These are phyloP conservation scores for Haberlea rhodopensis DNA, from an alignment of 257 asterid genomes.

Conservation along the genomic window DNA sequence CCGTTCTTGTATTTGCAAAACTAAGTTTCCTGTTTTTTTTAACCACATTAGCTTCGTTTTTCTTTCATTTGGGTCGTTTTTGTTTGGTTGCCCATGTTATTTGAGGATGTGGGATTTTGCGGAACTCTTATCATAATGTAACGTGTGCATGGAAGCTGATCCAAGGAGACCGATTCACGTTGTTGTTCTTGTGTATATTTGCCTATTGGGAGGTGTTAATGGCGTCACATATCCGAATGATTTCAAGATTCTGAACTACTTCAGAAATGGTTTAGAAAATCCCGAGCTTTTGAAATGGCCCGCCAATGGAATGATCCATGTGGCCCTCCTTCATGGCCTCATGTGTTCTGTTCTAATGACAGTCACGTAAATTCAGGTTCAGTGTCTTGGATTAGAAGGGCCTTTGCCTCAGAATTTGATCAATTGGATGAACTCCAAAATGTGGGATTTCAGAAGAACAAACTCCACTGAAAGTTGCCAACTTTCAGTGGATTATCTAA, in stretches of 20 bases:
- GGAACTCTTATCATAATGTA: slow-evolving; percentile 28
- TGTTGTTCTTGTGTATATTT: slow-evolving; percentile 23
- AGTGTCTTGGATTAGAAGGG: slow-evolving; percentile 67
- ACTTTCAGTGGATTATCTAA: slow-evolving; percentile 65
- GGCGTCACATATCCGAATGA: slow-evolving; percentile 56
- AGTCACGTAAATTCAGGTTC: slow-evolving; percentile 83
- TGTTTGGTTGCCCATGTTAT: neutral
- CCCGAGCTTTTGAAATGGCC: slow-evolving; percentile 77
- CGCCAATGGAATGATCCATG: slow-evolving; percentile 53
- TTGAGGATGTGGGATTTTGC: slow-evolving; percentile 27
- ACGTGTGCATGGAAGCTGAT: slow-evolving; percentile 20
- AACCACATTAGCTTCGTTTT: slow-evolving; percentile 19
- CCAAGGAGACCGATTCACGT: slow-evolving; percentile 27
- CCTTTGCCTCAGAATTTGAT: slow-evolving; percentile 60
- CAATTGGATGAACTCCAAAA: slow-evolving; percentile 47
- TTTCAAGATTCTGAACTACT: slow-evolving; percentile 55
- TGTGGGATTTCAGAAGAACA: slow-evolving; percentile 61
- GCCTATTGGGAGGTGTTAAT: slow-evolving; percentile 31
- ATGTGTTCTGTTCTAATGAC: slow-evolving; percentile 57
- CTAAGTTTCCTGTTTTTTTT: slow-evolving; percentile 22
- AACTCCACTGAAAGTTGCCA: slow-evolving; percentile 56
- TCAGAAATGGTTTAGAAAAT: slow-evolving; percentile 57
- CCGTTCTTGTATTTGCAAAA: slow-evolving; percentile 27
- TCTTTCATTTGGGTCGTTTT: neutral
- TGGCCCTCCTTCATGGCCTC: slow-evolving; percentile 79